Conservation (phyloP, 495 filamentous ascomycete genomes). For the Penicillium cataractarum region DNA sequence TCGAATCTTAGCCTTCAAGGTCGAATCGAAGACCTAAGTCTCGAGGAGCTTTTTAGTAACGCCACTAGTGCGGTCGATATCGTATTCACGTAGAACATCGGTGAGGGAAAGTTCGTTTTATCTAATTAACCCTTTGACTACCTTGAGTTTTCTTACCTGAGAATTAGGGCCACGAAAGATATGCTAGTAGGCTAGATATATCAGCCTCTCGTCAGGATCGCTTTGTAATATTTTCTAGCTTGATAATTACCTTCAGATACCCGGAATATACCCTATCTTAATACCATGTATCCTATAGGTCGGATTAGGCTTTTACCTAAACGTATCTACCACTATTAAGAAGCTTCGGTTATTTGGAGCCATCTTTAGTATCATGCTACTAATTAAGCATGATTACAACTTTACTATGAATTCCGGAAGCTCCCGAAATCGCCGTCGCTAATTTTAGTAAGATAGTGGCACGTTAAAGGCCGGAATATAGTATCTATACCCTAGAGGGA, state of each 20-base stretch:
- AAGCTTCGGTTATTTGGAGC: background rate
- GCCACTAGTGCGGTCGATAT: conserved; percentile 16
- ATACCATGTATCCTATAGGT: background rate
- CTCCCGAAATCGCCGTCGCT: background rate
- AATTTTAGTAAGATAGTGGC: background rate
- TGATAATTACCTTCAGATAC: background rate
- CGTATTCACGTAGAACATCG: conserved; percentile 22
- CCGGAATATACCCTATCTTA: conserved; percentile 25
- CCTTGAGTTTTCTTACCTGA: conserved; percentile 35
- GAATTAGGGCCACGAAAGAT: conserved; percentile 36
- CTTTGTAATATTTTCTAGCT: too few relatives aligned
- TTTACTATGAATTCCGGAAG: background rate
- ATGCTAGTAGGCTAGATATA: conserved; percentile 37
- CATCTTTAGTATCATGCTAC: background rate
- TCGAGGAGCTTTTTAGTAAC: conserved; percentile 22
- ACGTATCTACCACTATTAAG: background rate
- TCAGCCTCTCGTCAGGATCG: conserved; percentile 24
- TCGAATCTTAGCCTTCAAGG: conserved; percentile 15
- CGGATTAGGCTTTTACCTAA: background rate
- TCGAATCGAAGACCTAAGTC: conserved; percentile 15
- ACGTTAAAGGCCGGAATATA: background rate
- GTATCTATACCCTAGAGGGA: background rate
- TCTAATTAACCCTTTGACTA: conserved; percentile 23
- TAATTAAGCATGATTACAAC: background rate
- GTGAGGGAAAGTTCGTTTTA: conserved; percentile 13